Evolutionary conservation across 768 basidiomycete species (phyloP), one percentile per base, ranked within the genome.

Genomic region (Naganishia vishniacii): DNA sequence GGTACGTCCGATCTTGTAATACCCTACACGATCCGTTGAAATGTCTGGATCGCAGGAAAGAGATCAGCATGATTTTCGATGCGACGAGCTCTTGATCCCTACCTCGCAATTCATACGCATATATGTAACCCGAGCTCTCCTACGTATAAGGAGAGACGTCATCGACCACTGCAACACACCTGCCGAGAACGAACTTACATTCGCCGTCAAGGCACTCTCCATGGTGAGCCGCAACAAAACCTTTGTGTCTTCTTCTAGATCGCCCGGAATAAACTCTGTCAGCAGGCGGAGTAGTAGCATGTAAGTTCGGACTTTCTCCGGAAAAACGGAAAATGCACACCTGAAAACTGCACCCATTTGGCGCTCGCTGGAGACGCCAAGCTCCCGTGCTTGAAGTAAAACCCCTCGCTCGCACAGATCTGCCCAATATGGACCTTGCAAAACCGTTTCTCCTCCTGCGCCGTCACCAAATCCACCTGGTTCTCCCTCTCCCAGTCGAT

Each of bases 51-150:
- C 2, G 9, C 23, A 16, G 20, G 26, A 40, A 25, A 12, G 11
- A 4, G 12, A 61, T 34, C 41, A 29, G 13, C n/a, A 28, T n/a
- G 41, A 18, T 37, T 31, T 18, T 4, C 13, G 18, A 34, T 26
- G 6, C 9, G 29, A 49, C 44, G 9, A 23, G 44, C 40, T 18
- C 6, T 37, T 7, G 34, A 62, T n/a, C n/a, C 70, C 47, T 60
- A 73, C 73, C 74, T 64, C 72, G 49, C 18, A 77, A 65, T 60
- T 77, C 75, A 46, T 77, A 77, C 1, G 71, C 74, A 51, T 77
- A 77, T 15, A 77, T 65, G 64, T 69, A 77, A 1, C 75, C 75
- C 1, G 71, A 63, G 16, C 67, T 48, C 60, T 77, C 75, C 75
- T 76, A 46, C 11, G n/a, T 3, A 18, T 16, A 28, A 8, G 32